phyloP scores from a whole-genome alignment of 768 basidiomycete genomes.

The Pulveroboletus sp. region DNA sequence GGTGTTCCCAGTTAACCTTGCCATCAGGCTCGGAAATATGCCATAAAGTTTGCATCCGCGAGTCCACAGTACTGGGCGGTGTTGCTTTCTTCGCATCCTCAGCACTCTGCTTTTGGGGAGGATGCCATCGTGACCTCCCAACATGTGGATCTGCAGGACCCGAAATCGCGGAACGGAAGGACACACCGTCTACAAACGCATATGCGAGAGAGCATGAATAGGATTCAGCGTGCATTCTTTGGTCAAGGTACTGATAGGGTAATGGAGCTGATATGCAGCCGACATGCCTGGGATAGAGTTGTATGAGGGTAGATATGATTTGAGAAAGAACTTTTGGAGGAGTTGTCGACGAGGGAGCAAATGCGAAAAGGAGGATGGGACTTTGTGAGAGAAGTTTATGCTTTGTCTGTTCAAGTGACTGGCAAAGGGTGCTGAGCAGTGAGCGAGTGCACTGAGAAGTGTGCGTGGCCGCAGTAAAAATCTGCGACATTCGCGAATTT shows the following conservation, averaged over 20 bases:
- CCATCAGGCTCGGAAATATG: constrained; percentile 4
- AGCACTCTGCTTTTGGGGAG: constrained; percentile 37
- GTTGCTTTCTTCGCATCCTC: neutral
- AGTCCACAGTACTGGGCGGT: neutral
- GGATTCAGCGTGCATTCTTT: constrained; percentile 13
- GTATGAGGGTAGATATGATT: constrained; percentile 39
- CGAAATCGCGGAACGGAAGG: constrained; percentile 63
- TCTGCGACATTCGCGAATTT: constrained; percentile 3
- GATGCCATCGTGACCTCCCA: constrained; percentile 73
- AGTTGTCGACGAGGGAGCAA: constrained; percentile 25
- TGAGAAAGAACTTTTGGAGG: constrained; percentile 31
- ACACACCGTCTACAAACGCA: constrained; percentile 37
- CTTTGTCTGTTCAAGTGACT: constrained; percentile 3
- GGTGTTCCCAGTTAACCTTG: constrained; percentile 46
- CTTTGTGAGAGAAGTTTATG: neutral
- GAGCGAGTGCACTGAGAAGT: constrained; percentile 18
- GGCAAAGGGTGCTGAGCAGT: constrained; percentile 8
- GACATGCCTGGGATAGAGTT: constrained; percentile 41
- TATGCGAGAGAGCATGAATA: constrained; percentile 62
- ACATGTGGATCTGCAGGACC: constrained; percentile 61
- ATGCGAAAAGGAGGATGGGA: constrained; percentile 20
- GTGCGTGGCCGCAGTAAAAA: constrained; percentile 16
- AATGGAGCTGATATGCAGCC: constrained; percentile 65
- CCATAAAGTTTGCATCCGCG: constrained; percentile 2
- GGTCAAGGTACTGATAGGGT: constrained; percentile 18